Evolutionary conservation across 331 rosid species (phyloP), one percentile per base, ranked within the genome.

Genomic region (Quercus lobata): DNA sequence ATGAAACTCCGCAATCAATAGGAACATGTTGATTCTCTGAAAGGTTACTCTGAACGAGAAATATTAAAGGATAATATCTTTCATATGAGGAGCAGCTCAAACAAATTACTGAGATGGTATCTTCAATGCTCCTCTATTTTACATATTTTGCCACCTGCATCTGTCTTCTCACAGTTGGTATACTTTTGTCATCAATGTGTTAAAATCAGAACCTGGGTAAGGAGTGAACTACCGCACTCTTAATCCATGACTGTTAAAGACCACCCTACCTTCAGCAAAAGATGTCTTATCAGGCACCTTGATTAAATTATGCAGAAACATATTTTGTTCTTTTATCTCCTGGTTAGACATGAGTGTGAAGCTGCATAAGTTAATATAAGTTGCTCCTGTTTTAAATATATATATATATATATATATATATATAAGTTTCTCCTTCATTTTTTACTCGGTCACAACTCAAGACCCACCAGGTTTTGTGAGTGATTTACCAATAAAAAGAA

Each of bases 51-150:
- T 3, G 70, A 89, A 55, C 22, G 34, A 34, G 86, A 90, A 72
- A 85, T 85, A 69, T 46, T 22, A 73, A 87, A 87, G 79, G 86
- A 86, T 74, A 88, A 79, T 78, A 88, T 65, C 87, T 27, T 25
- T 70, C 90, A 61, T 84, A 91, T 76, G 94, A 88, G 1, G 87
- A 86, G 14, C 94, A 92, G 82, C 92, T 91, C 30, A 83, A 87
- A 63, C 89, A 89, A 83, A 90, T 92, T 83, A 86, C 92, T 68
- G 94, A 89, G 85, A 91, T 91, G 97, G 97, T 94, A 90, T 46
- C 72, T 79, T 62, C 19, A 61, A 37, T 77, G 9, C 63, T 63
- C 71, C 66, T 79, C 66, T 14, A 76, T 72, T 70, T 56, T 14
- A 49, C 75, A 10, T 80, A 3, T 19, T 34, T 25, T 29, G 29